A percentile compares a stretch with the other conserved stretches of the same genome.
Conservation (phyloP, 1,139 yeast species). For the Arxiozyma bovina region DNA sequence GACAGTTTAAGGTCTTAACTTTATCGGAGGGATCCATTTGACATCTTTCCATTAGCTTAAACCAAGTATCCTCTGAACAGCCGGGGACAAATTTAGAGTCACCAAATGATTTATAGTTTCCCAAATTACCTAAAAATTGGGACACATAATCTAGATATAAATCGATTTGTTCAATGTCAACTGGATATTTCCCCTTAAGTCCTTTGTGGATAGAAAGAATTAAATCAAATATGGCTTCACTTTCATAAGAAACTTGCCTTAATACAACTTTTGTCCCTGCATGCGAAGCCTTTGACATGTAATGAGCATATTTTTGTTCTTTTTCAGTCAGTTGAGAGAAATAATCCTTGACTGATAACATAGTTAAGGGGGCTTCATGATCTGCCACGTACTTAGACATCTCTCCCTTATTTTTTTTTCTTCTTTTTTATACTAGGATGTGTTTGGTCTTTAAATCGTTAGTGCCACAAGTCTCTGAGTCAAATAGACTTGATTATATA, state of each 20-base stretch:
- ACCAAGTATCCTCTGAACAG: constrained; percentile 42
- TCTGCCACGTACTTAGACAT: constrained; percentile 15
- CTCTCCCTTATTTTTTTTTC: not conserved
- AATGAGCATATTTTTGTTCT: constrained; percentile 68
- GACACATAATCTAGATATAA: constrained; percentile 68
- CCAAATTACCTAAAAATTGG: constrained; percentile 71
- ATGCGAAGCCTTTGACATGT: constrained; percentile 72
- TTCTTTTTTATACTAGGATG: not conserved
- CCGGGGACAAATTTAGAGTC: constrained; percentile 77
- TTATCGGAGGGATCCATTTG: constrained; percentile 30
- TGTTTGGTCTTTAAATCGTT: no score
- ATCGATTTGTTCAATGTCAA: constrained; percentile 32
- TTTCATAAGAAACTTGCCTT: constrained; percentile 77
- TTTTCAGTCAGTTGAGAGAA: constrained; percentile 44
- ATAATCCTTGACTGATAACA: constrained; percentile 40
- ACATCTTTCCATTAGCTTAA: constrained; percentile 33
- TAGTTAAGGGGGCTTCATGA: constrained; percentile 25
- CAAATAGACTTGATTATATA: not conserved
- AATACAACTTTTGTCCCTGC: constrained; percentile 73
- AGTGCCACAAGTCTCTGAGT: not conserved
- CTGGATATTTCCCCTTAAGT: constrained; percentile 46
- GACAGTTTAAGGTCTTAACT: not conserved
- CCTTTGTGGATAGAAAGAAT: constrained; percentile 48
- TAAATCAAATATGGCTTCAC: constrained; percentile 65
- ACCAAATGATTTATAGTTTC: constrained; percentile 85